Percentiles rank a stretch among this genome's conserved stretches.
Evolutionary conservation across 2,329 filamentous ascomycete genomes (phyloP).

Genomic region (Hypomyces perniciosus): DNA sequence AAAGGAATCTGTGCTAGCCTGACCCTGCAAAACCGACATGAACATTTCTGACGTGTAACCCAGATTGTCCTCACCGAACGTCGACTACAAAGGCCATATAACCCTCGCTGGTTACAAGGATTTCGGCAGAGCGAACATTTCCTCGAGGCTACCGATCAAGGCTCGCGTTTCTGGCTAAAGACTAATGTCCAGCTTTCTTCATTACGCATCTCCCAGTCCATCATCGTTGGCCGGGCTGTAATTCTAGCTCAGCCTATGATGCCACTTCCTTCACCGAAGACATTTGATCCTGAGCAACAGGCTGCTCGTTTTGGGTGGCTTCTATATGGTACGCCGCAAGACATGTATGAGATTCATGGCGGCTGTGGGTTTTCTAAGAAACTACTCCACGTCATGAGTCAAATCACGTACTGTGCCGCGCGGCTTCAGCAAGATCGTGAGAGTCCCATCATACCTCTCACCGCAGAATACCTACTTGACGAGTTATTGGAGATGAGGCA

Average conservation of each 20-base stretch:
- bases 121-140: conserved; percentile 31
- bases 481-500: conserved; percentile 29
- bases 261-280: conserved; percentile 21
- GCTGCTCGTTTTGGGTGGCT: conserved; percentile 33
- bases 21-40: not conserved
- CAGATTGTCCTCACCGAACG: conserved; percentile 34
- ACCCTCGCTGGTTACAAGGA: conserved; percentile 34
- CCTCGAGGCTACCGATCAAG: conserved; percentile 30
- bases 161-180: conserved; percentile 30
- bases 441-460: conserved; percentile 26
- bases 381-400: conserved; percentile 31
- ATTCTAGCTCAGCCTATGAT: conserved; percentile 37
- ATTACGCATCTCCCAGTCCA: conserved; percentile 32
- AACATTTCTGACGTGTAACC: not conserved
- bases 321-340: conserved; percentile 29
- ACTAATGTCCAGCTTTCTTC: conserved; percentile 29
- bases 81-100: conserved; percentile 25
- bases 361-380: conserved; percentile 37
- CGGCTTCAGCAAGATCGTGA: conserved; percentile 28
- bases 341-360: conserved; percentile 34
- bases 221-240: conserved; percentile 34
- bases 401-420: conserved; percentile 33
- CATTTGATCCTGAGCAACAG: conserved; percentile 25
- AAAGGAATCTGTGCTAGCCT: too few species aligned
- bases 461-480: conserved; percentile 21